Evolutionary conservation across 2,329 filamentous ascomycete species (phyloP), one percentile per base, ranked within the genome.

Genomic region (Claviceps capensis): DNA sequence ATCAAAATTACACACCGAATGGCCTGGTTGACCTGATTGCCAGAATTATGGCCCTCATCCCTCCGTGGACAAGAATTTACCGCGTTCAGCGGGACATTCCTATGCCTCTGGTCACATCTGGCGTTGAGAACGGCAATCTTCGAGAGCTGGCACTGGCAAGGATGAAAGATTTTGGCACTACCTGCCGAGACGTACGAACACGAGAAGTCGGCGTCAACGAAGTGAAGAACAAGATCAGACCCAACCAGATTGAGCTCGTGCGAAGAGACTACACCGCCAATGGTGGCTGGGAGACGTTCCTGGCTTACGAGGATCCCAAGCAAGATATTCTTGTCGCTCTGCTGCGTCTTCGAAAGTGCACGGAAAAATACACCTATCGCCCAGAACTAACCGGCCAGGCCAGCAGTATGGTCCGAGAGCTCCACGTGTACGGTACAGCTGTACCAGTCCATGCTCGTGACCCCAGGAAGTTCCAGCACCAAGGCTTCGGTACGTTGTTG

Each of bases 31-130:
- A 98, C 65, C 81, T 98, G 16, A 89, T 98, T 0, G 94, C 93
- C 3, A 82, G 93, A n/a, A 98, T 98, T 50, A 73, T 98, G 56
- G 93, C 93, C 0, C 76, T 98, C 2, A 85, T 98, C 0, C 93
- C 93, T 1, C 93, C 93, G 1, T 98, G 93, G 93, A 98, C 94
- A 0, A 83, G 93, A 56, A 98, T 98, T 62, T 98, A 98, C 72
- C 88, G 93, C 54, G 93, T 98, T 0, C 93, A 98, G 72, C 83
- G 93, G 66, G 93, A 98, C 69, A 98, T 98, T 53, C 93, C 93
- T n/a, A 98, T 98, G 93, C 93, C 93, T 0, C 77, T 98, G 23
- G 94, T 98, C n/a, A 97, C 93, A 0, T 95, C 91, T 0, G 93
- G 93, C 42, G 93, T 98, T 0, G 93, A 98, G 70, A 98, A 98